Conservation (phyloP, 2,329 filamentous ascomycete genomes). For the Phaeosphaeria sp. region DNA sequence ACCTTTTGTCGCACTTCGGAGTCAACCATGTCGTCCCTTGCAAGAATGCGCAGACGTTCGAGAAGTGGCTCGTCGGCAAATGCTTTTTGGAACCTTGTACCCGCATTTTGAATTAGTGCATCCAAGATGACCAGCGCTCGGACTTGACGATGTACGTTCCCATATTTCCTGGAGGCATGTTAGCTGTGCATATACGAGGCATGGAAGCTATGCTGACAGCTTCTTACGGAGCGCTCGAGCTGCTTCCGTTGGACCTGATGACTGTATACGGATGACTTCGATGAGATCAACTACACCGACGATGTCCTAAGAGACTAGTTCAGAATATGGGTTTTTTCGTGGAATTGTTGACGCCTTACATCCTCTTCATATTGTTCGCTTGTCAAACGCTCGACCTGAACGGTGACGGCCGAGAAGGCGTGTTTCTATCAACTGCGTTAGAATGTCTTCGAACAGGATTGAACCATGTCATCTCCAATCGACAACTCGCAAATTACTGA, state of each 20-base stretch:
- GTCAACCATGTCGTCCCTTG: constrained; percentile 84
- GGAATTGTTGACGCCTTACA: constrained; percentile 21
- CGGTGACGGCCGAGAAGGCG: constrained; percentile 91
- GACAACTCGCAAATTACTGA: background rate
- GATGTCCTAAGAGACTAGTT: constrained; percentile 57
- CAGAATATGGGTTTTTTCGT: background rate
- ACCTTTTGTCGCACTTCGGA: constrained; percentile 87
- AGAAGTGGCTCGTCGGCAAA: constrained; percentile 92
- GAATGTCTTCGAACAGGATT: background rate
- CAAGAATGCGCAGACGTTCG: constrained; percentile 87
- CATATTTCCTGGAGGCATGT: constrained; percentile 75
- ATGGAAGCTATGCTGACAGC: constrained; percentile 62
- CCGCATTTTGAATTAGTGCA: constrained; percentile 92
- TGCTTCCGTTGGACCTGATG: constrained; percentile 84
- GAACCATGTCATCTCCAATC: background rate
- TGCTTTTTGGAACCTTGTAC: constrained; percentile 80
- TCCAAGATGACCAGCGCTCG: constrained; percentile 88
- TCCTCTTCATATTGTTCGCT: constrained; percentile 90
- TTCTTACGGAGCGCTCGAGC: constrained; percentile 95
- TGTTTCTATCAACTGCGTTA: constrained; percentile 55
- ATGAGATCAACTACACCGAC: constrained; percentile 92
- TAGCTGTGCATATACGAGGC: constrained; percentile 8
- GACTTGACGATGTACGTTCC: constrained; percentile 89
- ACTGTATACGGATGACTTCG: constrained; percentile 90
- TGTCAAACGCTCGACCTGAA: constrained; percentile 88